A percentile compares a stretch with the other conserved stretches of the same genome.
These are phyloP conservation scores for Streptanthus diversifolius DNA, from an alignment of 345 rosid species.

Conservation along the genomic window DNA sequence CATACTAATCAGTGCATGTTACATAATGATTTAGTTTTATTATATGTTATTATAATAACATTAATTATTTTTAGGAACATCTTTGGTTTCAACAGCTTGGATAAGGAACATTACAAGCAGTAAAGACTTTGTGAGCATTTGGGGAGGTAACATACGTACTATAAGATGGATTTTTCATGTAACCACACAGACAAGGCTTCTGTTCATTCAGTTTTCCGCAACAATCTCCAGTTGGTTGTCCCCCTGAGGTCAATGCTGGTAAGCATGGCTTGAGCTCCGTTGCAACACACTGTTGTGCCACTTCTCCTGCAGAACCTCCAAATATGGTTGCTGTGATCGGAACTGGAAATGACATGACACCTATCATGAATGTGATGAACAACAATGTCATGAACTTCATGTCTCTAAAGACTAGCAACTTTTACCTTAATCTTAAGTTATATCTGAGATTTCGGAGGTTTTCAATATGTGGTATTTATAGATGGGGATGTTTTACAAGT, in stretches of 20 bases:
- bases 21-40: too few relatives aligned
- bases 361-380: neutral
- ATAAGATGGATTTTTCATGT: constrained; percentile 26
- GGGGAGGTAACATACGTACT: constrained; percentile 19
- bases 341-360: neutral
- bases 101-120: neutral
- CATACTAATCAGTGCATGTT: neutral
- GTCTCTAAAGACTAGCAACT: neutral
- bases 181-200: constrained; percentile 34
- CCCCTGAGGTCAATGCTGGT: neutral
- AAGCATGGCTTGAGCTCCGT: constrained; percentile 25
- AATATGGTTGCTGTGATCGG: neutral
- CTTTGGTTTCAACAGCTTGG: constrained; percentile 1
- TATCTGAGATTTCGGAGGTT: neutral
- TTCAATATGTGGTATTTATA: neutral
- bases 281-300: constrained; percentile 15
- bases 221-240: neutral
- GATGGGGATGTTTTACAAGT: neutral
- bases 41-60: neutral
- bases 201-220: constrained; percentile 33
- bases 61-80: neutral
- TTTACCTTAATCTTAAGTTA: neutral
- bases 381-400: neutral
- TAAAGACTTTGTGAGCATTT: constrained; percentile 27
- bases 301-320: neutral